These are phyloP conservation scores for Torulaspora globosa DNA, from an alignment of 1,139 yeast species.

Conservation along the genomic window DNA sequence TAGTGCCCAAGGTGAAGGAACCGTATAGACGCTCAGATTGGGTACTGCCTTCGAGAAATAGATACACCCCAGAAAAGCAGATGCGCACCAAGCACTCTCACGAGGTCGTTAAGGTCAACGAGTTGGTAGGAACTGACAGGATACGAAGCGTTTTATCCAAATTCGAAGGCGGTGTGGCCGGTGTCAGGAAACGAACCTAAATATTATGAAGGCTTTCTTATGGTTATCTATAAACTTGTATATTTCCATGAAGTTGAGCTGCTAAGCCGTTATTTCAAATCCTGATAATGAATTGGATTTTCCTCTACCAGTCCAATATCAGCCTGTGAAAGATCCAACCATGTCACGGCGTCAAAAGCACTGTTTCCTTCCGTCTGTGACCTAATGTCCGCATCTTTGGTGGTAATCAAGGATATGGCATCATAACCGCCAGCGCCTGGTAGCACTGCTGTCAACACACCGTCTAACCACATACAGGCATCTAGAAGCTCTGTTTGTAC, in stretches of 20 bases:
- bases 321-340: conserved; percentile 64
- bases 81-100: conserved; percentile 33
- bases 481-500: conserved; percentile 72
- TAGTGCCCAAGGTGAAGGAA: conserved; percentile 30
- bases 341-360: conserved; percentile 47
- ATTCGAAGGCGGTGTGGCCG: conserved; percentile 37
- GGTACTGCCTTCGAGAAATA: conserved; percentile 32
- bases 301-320: conserved; percentile 47
- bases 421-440: conserved; percentile 99
- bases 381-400: conserved; percentile 44
- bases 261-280: conserved; percentile 13
- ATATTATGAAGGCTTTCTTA: background rate
- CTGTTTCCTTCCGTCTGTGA: conserved; percentile 33
- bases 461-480: conserved; percentile 51
- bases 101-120: conserved; percentile 33
- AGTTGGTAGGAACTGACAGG: conserved; percentile 27
- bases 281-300: conserved; percentile 26
- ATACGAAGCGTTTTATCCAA: conserved; percentile 29
- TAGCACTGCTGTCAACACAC: conserved; percentile 89
- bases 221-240: conserved; percentile 2
- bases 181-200: conserved; percentile 30
- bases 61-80: conserved; percentile 36
- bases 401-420: conserved; percentile 72
- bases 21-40: conserved; percentile 38
- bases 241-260: background rate